These are phyloP conservation scores for Trichothecium roseum DNA, from an alignment of 2,329 filamentous ascomycete genomes.

Conservation along the genomic window DNA sequence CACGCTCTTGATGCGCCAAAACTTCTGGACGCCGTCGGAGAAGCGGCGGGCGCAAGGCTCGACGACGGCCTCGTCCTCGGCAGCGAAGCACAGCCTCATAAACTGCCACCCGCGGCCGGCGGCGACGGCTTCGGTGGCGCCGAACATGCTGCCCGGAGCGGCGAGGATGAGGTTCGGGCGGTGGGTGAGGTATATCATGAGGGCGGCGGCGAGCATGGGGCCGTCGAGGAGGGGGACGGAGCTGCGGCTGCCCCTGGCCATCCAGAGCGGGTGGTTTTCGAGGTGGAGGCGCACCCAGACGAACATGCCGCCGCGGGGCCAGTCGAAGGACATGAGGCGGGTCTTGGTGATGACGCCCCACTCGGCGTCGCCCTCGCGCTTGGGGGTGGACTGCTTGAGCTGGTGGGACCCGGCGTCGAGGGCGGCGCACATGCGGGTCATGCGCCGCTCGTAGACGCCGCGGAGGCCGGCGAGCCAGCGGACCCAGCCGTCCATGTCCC, in stretches of 20 bases:
- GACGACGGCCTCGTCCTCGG: conserved; percentile 63
- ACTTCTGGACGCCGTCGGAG: conserved; percentile 57
- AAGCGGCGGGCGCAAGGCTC: conserved; percentile 52
- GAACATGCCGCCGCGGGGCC: conserved; percentile 87
- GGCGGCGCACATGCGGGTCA: conserved; percentile 66
- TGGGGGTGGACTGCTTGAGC: conserved; percentile 50
- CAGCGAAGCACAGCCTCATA: conserved; percentile 75
- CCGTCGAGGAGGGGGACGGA: conserved; percentile 35
- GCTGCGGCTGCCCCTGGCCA: conserved; percentile 15
- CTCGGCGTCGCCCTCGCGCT: conserved; percentile 35
- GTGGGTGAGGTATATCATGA: conserved; percentile 62
- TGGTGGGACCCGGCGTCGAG: conserved; percentile 59
- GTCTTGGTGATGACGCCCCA: conserved; percentile 71
- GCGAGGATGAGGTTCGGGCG: conserved; percentile 61
- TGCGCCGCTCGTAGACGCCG: conserved; percentile 74
- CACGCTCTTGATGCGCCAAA: conserved; percentile 65
- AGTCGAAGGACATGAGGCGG: conserved; percentile 63
- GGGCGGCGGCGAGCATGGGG: conserved; percentile 47
- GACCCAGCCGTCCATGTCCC: conserved; percentile 80
- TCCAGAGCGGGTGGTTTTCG: conserved; percentile 60
- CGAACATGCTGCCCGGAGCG: conserved; percentile 64
- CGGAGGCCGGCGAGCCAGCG: conserved; percentile 82
- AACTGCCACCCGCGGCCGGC: conserved; percentile 57
- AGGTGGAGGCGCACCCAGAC: conserved; percentile 70
- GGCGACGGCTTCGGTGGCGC: conserved; percentile 49